phyloP scores from a whole-genome alignment of 2,329 filamentous ascomycete species.

The Fusarium sp. region DNA sequence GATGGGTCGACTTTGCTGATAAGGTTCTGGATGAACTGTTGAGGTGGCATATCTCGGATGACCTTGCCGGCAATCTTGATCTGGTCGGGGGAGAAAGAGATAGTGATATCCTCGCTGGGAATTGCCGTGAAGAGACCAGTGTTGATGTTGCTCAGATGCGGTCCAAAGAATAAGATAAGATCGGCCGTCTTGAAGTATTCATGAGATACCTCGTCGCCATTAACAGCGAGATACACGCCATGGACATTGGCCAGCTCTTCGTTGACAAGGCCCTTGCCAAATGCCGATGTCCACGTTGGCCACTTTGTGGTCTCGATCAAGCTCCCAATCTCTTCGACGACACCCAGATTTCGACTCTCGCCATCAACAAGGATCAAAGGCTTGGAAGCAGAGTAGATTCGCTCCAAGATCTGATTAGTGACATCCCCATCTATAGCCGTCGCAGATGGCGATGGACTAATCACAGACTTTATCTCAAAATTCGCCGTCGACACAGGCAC shows the following conservation, averaged over 20 bases:
- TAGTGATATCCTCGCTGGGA: background rate
- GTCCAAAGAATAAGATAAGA: constrained; percentile 18
- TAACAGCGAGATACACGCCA: constrained; percentile 9
- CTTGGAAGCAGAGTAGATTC: constrained; percentile 14
- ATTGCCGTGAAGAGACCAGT: constrained; percentile 16
- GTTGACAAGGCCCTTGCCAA: constrained; percentile 11
- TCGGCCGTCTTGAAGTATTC: constrained; percentile 18
- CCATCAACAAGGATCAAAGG: constrained; percentile 18
- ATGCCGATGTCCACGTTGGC: constrained; percentile 24
- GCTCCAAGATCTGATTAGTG: background rate
- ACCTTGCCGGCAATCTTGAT: constrained; percentile 3
- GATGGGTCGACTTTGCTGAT: background rate
- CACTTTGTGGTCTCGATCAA: background rate
- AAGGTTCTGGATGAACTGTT: background rate
- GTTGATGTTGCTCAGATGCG: constrained; percentile 25
- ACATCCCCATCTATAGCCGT: background rate
- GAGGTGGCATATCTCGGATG: constrained; percentile 7
- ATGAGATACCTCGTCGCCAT: background rate
- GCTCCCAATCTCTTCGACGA: background rate
- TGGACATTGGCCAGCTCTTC: constrained; percentile 22
- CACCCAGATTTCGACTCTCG: constrained; percentile 8
- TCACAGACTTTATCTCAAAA: background rate
- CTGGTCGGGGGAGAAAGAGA: constrained; percentile 6
- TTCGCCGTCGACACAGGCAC: constrained; percentile 2
- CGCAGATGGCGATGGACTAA: background rate